phyloP scores from a whole-genome alignment of 768 basidiomycete genomes.

The Sarcodon aspratus region DNA sequence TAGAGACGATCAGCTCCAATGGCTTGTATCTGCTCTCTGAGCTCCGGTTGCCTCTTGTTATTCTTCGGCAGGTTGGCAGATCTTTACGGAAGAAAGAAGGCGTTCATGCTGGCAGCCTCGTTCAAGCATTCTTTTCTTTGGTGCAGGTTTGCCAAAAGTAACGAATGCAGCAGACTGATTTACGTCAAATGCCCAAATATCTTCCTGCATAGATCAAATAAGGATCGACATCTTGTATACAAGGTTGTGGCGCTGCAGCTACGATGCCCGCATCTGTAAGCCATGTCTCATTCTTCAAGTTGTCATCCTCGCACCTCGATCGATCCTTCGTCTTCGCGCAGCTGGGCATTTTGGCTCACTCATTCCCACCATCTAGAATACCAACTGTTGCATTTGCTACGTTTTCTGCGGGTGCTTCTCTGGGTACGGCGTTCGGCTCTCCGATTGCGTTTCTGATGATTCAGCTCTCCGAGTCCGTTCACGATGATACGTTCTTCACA shows the following conservation, averaged over 20 bases:
- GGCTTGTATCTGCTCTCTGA: constrained; percentile 59
- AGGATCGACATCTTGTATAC: constrained; percentile 60
- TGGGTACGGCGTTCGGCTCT: constrained; percentile 66
- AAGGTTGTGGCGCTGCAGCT: constrained; percentile 75
- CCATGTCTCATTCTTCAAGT: background rate
- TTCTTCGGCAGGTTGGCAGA: constrained; percentile 72
- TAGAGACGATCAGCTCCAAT: constrained; percentile 44
- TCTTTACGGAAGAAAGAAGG: constrained; percentile 61
- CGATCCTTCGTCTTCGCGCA: background rate
- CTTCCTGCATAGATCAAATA: constrained; percentile 36
- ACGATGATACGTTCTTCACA: background rate
- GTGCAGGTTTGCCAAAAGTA: constrained; percentile 54
- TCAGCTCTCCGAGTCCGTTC: constrained; percentile 30
- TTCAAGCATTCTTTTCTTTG: constrained; percentile 45
- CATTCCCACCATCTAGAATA: constrained; percentile 57
- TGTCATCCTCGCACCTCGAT: too few species aligned
- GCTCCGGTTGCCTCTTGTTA: constrained; percentile 66
- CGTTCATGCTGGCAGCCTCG: constrained; percentile 51
- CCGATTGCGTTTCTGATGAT: constrained; percentile 62
- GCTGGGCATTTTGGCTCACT: constrained; percentile 74
- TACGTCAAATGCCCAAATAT: background rate
- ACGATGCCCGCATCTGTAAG: constrained; percentile 62
- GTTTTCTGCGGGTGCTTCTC: constrained; percentile 76
- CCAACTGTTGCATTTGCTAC: constrained; percentile 74
- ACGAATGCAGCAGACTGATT: background rate